Percentiles rank a stretch among this genome's conserved stretches.
phyloP scores from a whole-genome alignment of 495 filamentous ascomycete genomes.

The Penicillium silybi region DNA sequence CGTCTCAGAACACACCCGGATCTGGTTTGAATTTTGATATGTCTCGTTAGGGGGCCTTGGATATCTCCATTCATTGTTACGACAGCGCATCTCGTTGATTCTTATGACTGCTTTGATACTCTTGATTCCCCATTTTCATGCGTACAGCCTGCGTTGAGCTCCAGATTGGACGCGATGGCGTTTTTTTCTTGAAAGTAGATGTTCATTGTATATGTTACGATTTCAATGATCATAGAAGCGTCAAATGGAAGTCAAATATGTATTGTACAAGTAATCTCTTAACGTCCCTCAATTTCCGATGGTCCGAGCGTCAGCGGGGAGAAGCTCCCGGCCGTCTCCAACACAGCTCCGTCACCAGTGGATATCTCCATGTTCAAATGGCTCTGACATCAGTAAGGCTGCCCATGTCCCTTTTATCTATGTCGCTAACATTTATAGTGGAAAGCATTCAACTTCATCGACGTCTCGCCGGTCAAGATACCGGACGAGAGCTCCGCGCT shows the following conservation, averaged over 20 bases:
- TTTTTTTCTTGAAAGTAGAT: neutral
- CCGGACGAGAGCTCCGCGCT: slow-evolving; percentile 64
- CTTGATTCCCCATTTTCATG: neutral
- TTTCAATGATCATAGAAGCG: neutral
- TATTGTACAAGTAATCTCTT: too few species aligned
- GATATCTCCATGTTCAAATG: slow-evolving; percentile 37
- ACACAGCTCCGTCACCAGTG: slow-evolving; percentile 14
- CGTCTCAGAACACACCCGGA: neutral
- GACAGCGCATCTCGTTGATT: neutral
- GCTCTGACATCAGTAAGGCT: slow-evolving; percentile 44
- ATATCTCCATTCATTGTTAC: neutral
- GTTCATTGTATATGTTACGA: neutral
- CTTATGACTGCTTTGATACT: neutral
- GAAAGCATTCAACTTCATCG: slow-evolving; percentile 99
- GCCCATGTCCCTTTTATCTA: too few species aligned
- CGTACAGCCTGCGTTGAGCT: slow-evolving; percentile 1
- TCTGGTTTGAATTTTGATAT: neutral
- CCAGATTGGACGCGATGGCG: neutral
- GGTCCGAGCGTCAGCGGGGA: slow-evolving; percentile 29
- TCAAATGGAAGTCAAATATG: neutral
- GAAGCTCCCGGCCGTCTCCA: slow-evolving; percentile 19
- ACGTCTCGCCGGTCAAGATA: slow-evolving; percentile 78
- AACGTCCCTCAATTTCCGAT: too few species aligned
- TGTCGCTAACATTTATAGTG: slow-evolving; percentile 54
- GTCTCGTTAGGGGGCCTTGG: neutral